Base-by-base conservation (phyloP, 2,329 filamentous ascomycete genomes). In the Trichoderma sp. region DNA sequence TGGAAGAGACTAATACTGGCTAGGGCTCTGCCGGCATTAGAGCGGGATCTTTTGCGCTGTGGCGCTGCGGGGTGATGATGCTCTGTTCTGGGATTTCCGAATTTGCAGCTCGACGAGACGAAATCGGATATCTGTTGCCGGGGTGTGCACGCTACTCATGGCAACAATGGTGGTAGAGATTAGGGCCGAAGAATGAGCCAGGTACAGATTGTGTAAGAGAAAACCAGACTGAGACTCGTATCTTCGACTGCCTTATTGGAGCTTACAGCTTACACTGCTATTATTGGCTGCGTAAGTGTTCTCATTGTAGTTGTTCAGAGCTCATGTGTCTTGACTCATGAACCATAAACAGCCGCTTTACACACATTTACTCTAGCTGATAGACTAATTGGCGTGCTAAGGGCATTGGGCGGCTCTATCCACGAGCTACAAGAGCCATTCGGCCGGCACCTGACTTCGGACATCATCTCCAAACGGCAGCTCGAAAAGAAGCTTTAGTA, bases 381-480 rank as follows among this genome's bases (percentile, higher is more conserved):
- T 43, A 19, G 40, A 43, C 40, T 43, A 43, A n/a, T 43, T 43
- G 4, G 19, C 7, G 19, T 8, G 4, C 47, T 24, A 49, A 11
- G 2, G 21, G 19, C 8, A 49, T 24, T 49, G 4, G 8, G 21
- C 13, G 47, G 11, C 10, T 49, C n/a, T 49, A 3, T 6, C n/a
- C n/a, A 49, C n/a, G 21, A 49, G 5, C 47, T 49, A 24, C 47
- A 13, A 49, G 4, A 21, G 60, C 27, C 16, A 13, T 53, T 27
- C 24, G 24, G 13, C 33, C 40, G 11, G 10, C 53, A 58, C 37
- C 55, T 59, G 55, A 59, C 55, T 55, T 59, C 55, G 64, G 64
- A 58, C 55, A 13, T 33, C 31, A 33, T 37, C 64, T 67, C 53
- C 64, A 52, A 67, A 67, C 13, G 55, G 55, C 37, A 67, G 64